A percentile compares a stretch with the other conserved stretches of the same genome.
Evolutionary conservation across 2,329 filamentous ascomycete genomes (phyloP).

Genomic region (Aschersonia sp.): DNA sequence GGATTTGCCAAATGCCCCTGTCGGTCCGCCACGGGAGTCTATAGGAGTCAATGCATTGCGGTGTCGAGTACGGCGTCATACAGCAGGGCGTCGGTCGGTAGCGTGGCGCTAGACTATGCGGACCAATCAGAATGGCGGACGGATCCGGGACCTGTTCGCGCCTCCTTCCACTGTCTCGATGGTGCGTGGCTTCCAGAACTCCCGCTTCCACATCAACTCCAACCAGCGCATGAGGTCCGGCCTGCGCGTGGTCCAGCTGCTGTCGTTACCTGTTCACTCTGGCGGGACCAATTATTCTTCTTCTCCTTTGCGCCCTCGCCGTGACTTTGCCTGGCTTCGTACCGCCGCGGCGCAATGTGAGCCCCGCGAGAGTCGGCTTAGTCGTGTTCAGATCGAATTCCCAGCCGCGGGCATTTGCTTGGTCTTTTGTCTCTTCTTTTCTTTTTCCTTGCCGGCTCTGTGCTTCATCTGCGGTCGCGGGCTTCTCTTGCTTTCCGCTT

Average conservation of each 20-base stretch:
- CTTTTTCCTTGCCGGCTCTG: background rate
- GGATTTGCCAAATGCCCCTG: too few relatives aligned
- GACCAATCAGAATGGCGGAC: background rate
- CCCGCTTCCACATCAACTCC: background rate
- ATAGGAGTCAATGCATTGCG: too few relatives aligned
- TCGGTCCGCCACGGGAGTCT: too few relatives aligned
- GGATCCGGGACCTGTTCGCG: too few relatives aligned
- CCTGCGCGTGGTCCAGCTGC: background rate
- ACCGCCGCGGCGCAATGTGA: conserved; percentile 9
- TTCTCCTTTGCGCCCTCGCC: background rate
- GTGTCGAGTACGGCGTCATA: background rate
- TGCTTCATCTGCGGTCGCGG: too few relatives aligned
- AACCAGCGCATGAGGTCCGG: background rate
- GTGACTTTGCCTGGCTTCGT: background rate
- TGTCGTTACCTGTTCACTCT: background rate
- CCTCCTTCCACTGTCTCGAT: background rate
- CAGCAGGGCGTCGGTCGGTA: too few relatives aligned
- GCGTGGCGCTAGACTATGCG: background rate
- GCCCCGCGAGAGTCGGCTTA: conserved; percentile 3
- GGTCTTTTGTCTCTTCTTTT: background rate
- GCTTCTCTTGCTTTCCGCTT: background rate
- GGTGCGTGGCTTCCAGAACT: background rate
- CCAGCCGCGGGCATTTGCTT: conserved; percentile 1
- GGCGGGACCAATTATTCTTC: background rate
- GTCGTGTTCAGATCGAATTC: background rate